These are phyloP conservation scores for Mortierella sp. DNA, from an alignment of 371 early-diverging fungal genomes.

Conservation along the genomic window DNA sequence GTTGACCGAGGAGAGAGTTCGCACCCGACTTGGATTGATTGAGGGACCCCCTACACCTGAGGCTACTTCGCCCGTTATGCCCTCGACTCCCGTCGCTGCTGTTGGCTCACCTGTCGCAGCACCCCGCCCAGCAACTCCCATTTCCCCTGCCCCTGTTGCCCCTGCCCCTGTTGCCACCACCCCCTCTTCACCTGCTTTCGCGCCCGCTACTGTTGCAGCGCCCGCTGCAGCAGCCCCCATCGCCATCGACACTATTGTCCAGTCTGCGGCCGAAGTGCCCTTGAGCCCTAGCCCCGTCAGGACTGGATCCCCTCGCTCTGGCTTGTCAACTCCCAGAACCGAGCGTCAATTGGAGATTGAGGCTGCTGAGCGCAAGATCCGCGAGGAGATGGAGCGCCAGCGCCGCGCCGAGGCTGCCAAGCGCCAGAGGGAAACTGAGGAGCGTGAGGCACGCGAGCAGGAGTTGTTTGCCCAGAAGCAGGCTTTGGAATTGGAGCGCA, in stretches of 20 bases:
- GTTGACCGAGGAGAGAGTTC: conserved; percentile 58
- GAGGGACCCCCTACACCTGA: conserved; percentile 35
- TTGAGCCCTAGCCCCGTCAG: conserved; percentile 30
- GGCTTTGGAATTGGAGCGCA: conserved; percentile 42
- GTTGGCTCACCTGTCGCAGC: conserved; percentile 32
- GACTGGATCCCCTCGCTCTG: conserved; percentile 33
- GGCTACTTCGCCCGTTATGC: conserved; percentile 41
- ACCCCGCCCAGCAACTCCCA: conserved; percentile 51
- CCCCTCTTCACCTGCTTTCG: conserved; percentile 47
- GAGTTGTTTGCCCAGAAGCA: conserved; percentile 48
- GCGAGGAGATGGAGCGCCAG: conserved; percentile 56
- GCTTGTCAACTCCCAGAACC: conserved; percentile 30
- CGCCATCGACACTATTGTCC: conserved; percentile 31
- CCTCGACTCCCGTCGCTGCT: conserved; percentile 41
- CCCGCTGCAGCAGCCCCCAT: conserved; percentile 21
- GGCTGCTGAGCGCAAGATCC: conserved; percentile 44
- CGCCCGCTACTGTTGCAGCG: conserved; percentile 21
- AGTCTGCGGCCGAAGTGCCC: conserved; percentile 14
- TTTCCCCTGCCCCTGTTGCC: conserved; percentile 56
- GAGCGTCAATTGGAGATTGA: conserved; percentile 54
- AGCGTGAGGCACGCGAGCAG: conserved; percentile 54
- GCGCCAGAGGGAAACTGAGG: conserved; percentile 50
- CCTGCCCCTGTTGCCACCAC: conserved; percentile 42
- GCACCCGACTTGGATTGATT: conserved; percentile 56
- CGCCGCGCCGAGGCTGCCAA: conserved; percentile 42